Evolutionary conservation across 2,329 filamentous ascomycete species (phyloP).

Genomic region (Aspergillus sp.): DNA sequence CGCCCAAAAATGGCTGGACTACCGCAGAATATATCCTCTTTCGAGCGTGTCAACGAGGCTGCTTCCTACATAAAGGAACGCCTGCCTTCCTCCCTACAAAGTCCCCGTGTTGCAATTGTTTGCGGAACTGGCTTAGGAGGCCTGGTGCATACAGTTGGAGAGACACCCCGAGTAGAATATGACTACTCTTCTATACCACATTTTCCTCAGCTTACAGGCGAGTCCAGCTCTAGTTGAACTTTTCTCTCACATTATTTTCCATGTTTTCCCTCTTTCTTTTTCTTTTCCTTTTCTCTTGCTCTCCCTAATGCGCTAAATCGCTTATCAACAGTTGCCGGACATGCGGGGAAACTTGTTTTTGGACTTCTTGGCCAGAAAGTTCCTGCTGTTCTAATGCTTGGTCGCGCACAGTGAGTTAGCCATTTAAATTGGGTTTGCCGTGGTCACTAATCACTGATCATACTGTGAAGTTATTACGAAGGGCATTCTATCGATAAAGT

Average conservation of each 20-base stretch:
- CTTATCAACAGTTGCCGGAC: slow-evolving; percentile 44
- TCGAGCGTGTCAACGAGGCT: slow-evolving; percentile 41
- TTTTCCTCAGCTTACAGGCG: slow-evolving; percentile 56
- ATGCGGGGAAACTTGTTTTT: slow-evolving; percentile 61
- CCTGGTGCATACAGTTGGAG: slow-evolving; percentile 50
- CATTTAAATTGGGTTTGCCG: neutral
- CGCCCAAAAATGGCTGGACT: slow-evolving; percentile 7
- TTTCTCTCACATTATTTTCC: too few relatives aligned
- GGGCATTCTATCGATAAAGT: slow-evolving; percentile 57
- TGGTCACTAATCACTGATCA: neutral
- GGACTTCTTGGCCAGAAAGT: slow-evolving; percentile 50
- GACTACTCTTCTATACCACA: slow-evolving; percentile 55
- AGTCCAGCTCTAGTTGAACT: slow-evolving; percentile 1
- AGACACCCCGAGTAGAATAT: slow-evolving; percentile 46
- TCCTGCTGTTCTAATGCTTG: slow-evolving; percentile 57
- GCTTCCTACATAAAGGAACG: slow-evolving; percentile 43
- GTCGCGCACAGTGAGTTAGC: slow-evolving; percentile 55
- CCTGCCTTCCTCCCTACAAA: slow-evolving; percentile 45
- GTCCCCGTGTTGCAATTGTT: slow-evolving; percentile 55
- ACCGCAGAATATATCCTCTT: slow-evolving; percentile 10
- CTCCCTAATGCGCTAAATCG: neutral
- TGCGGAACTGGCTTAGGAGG: slow-evolving; percentile 60
- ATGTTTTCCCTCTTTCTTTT: too few relatives aligned
- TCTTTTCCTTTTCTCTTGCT: too few relatives aligned
- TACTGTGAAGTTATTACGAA: slow-evolving; percentile 54